phyloP scores from a whole-genome alignment of 345 rosid species.

The Cardiospermum halicacabum region DNA sequence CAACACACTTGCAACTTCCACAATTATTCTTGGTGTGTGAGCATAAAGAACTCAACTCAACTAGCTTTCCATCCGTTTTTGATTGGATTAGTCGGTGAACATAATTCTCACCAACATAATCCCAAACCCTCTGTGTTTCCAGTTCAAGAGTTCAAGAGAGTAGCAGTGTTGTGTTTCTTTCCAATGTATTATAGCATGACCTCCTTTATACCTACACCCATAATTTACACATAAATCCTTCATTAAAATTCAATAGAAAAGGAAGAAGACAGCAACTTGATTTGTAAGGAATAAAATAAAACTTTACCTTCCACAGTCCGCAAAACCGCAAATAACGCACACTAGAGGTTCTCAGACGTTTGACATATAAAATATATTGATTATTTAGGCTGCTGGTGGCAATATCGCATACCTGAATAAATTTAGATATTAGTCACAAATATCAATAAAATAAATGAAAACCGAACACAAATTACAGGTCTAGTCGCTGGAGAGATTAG shows the following conservation, averaged over 20 bases:
- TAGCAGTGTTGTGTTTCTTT: slow-evolving; percentile 96
- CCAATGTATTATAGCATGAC: slow-evolving; percentile 91
- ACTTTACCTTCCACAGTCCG: slow-evolving; percentile 90
- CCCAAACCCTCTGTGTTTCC: slow-evolving; percentile 99
- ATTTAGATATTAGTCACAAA: slow-evolving; percentile 1
- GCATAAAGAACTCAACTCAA: slow-evolving; percentile 75
- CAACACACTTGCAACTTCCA: slow-evolving; percentile 65
- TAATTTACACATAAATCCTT: slow-evolving; percentile 1
- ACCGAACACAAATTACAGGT: too few species aligned
- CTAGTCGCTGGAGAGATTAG: too few species aligned
- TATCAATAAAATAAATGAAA: too few species aligned
- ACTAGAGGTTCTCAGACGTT: slow-evolving; percentile 93
- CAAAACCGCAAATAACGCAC: slow-evolving; percentile 86
- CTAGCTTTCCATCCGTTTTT: slow-evolving; percentile 94
- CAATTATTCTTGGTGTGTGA: slow-evolving; percentile 54
- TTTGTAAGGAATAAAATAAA: slow-evolving; percentile 3
- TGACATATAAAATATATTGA: slow-evolving; percentile 87
- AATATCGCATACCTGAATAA: slow-evolving; percentile 84
- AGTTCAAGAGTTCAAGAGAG: slow-evolving; percentile 87
- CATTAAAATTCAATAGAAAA: not conserved
- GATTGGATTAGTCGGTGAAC: slow-evolving; percentile 96
- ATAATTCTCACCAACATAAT: slow-evolving; percentile 93
- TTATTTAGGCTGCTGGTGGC: slow-evolving; percentile 97
- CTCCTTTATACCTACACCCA: slow-evolving; percentile 66
- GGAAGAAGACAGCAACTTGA: not conserved